Conservation (phyloP, 306 rosid genomes). For the Cyamopsis tetragonoloba region DNA sequence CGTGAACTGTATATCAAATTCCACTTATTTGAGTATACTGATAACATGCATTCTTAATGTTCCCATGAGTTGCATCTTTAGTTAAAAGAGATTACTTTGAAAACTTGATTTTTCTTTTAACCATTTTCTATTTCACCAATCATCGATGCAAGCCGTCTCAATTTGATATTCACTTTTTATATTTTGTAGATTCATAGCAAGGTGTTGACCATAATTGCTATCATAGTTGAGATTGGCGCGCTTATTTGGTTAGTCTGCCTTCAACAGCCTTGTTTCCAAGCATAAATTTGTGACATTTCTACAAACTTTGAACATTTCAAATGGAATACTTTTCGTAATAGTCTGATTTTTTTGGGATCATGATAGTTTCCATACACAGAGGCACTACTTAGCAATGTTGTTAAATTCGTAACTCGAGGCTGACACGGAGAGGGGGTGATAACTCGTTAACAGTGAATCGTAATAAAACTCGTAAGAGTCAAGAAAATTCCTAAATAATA, state of each 20-base stretch:
- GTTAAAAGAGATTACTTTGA: background rate
- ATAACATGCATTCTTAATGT: background rate
- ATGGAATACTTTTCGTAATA: background rate
- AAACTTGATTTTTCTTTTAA: background rate
- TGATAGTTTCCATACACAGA: no score
- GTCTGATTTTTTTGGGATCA: no score
- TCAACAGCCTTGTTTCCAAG: slow-evolving; percentile 8
- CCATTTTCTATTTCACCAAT: background rate
- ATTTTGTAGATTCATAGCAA: slow-evolving; percentile 74
- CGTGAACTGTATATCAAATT: slow-evolving; percentile 28
- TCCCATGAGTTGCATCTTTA: background rate
- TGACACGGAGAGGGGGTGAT: no score
- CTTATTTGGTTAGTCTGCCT: slow-evolving; percentile 67
- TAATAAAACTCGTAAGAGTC: no score
- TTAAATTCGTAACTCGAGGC: no score
- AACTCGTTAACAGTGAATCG: no score
- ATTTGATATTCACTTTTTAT: background rate
- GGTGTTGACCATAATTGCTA: slow-evolving; percentile 71
- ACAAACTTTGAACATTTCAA: background rate
- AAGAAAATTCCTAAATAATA: no score
- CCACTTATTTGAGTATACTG: background rate
- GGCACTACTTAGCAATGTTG: no score
- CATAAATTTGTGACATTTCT: slow-evolving; percentile 22
- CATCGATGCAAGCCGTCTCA: background rate
- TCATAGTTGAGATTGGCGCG: slow-evolving; percentile 76